Conservation (phyloP, 2,329 filamentous ascomycete genomes). For the Chaetomium sp. region DNA sequence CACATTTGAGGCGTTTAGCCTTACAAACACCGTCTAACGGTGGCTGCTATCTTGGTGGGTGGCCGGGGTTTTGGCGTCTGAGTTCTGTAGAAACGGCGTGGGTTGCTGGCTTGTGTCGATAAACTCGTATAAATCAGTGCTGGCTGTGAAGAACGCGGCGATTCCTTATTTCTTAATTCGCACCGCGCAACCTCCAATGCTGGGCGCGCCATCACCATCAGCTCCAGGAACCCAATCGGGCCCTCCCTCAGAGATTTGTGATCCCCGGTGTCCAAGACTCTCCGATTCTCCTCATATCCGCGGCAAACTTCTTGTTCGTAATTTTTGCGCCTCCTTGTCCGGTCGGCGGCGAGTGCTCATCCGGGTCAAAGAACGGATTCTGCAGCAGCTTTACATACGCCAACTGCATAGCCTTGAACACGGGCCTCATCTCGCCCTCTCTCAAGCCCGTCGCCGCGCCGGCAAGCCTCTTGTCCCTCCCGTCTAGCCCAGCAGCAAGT, state of each 20-base stretch:
- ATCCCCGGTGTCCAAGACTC: constrained; percentile 80
- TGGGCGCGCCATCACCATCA: not conserved
- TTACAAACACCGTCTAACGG: constrained; percentile 32
- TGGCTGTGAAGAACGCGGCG: not conserved
- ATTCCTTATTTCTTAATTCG: not conserved
- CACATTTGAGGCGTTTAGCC: constrained; percentile 46
- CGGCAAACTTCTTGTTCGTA: constrained; percentile 75
- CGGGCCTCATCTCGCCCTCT: constrained; percentile 85
- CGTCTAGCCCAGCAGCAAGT: constrained; percentile 26
- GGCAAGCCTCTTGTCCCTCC: constrained; percentile 40
- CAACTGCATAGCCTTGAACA: constrained; percentile 89
- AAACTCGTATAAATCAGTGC: not conserved
- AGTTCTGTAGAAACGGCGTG: not conserved
- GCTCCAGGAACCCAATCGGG: too few species aligned
- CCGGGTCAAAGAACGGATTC: constrained; percentile 93
- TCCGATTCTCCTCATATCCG: constrained; percentile 83
- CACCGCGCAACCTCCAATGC: not conserved
- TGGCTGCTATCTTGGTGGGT: constrained; percentile 20
- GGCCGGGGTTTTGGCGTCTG: not conserved
- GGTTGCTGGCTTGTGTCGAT: constrained; percentile 1
- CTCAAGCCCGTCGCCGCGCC: constrained; percentile 61
- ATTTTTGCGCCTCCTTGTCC: constrained; percentile 68
- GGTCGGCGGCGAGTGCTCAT: constrained; percentile 69
- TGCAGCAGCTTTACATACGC: constrained; percentile 86
- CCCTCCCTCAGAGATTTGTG: constrained; percentile 57